phyloP scores from a whole-genome alignment of 495 filamentous ascomycete species.

The Neurospora sp. region DNA sequence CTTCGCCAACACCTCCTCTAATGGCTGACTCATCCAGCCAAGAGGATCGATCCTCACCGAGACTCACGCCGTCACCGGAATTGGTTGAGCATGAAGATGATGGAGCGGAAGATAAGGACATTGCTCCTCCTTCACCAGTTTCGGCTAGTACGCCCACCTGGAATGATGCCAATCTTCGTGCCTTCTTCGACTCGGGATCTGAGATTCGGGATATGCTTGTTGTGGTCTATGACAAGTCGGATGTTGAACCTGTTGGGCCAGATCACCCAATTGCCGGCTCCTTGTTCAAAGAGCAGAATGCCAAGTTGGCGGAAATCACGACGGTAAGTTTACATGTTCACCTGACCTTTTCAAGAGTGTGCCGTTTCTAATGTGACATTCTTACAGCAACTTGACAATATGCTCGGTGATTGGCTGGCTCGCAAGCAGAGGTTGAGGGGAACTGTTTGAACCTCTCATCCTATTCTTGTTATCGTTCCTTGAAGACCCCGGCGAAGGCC shows the following conservation, averaged over 20 bases:
- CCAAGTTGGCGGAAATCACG: conserved; percentile 69
- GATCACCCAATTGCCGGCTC: conserved; percentile 77
- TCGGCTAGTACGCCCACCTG: conserved; percentile 46
- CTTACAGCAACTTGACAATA: conserved; percentile 61
- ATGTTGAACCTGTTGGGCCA: conserved; percentile 59
- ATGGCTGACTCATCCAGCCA: conserved; percentile 57
- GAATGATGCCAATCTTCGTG: conserved; percentile 74
- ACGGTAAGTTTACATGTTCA: conserved; percentile 38
- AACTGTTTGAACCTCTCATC: conserved; percentile 20
- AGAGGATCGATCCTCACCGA: conserved; percentile 49
- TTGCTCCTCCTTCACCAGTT: conserved; percentile 35
- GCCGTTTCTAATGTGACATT: conserved; percentile 11
- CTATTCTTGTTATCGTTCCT: not conserved
- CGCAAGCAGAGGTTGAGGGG: conserved; percentile 47
- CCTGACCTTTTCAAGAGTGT: conserved; percentile 2
- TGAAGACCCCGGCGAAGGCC: not conserved
- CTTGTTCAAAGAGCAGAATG: conserved; percentile 77
- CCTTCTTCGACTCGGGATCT: conserved; percentile 85
- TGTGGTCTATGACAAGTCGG: conserved; percentile 83
- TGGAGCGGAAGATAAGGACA: conserved; percentile 30
- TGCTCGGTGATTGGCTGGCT: conserved; percentile 74
- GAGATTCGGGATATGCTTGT: conserved; percentile 85
- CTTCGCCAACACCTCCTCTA: conserved; percentile 38
- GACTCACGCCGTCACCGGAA: conserved; percentile 60
- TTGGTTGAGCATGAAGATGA: conserved; percentile 42